Evolutionary conservation across 306 rosid genomes (phyloP), one percentile per base, ranked within the genome.

Genomic region (Dalbergia oliveri): DNA sequence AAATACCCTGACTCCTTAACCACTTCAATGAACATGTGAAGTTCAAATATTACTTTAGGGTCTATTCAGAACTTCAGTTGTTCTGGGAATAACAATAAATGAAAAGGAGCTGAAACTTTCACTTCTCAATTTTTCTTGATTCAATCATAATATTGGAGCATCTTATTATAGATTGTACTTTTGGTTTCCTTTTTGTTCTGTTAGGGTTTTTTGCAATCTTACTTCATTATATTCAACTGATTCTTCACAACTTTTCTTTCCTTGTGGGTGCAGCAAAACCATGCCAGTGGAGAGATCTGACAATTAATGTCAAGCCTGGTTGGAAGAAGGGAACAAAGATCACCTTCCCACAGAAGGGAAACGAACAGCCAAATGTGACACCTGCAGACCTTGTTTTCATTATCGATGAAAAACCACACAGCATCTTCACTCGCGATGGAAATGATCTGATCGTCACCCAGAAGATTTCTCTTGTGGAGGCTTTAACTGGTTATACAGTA

Each of bases 241-340:
- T 5, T 19, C 8, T 9, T 67, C 21, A 57, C 9, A 19, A 12
- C 1, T 44, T 69, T 8, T 59, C 39, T 82, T 71, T 74, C 16
- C 33, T 70, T 41, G 23, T 56, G 13, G 63, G 9, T 83, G 75
- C 83, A 89, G 88, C 60, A 87, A 70, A 65, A 23, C 33, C 16
- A 71, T 12, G 23, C 59, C 23, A 19, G 79, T 69, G 57, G 86
- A 84, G 91, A 90, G 78, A 82, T 90, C 60, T 88, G 73, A 77
- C 90, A 0, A 86, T 86, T 4, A 51, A 88, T 15, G 63, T 90
- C 64, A 84, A 88, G 61, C 89, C 91, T 65, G 91, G 91, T 18
- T 87, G 93, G 93, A 89, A 87, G 74, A 89, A 89, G 83, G 91
- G 93, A 45, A 89, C 93, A 10, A 89, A 89, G 86, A 87, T 89